Evolutionary conservation across 352 stramenopile species (phyloP).

Genomic region (Plasmopara muralis): DNA sequence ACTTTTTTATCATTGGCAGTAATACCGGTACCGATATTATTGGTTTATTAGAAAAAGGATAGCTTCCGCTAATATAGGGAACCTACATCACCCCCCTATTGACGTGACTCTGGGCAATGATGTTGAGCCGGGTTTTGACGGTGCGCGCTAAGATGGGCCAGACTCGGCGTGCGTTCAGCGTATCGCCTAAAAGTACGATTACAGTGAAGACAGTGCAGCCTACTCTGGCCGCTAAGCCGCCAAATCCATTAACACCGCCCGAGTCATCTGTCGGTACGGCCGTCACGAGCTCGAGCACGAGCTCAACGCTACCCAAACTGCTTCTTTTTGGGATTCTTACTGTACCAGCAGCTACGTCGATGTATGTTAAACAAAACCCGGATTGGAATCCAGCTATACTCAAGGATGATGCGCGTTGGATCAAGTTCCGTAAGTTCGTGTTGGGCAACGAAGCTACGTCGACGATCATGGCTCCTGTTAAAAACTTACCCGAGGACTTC

Average conservation of each 20-base stretch:
- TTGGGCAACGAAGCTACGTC: constrained; percentile 29
- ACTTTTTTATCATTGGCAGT: no score
- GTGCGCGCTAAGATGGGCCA: constrained; percentile 8
- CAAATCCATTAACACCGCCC: constrained; percentile 1
- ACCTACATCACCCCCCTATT: no score
- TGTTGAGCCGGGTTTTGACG: background rate
- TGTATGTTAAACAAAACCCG: constrained; percentile 76
- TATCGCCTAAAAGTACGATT: constrained; percentile 9
- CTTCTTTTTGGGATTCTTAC: constrained; percentile 48
- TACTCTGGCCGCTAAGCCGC: constrained; percentile 4
- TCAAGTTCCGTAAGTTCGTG: constrained; percentile 70
- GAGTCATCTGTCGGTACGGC: constrained; percentile 5
- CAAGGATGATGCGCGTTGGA: constrained; percentile 53
- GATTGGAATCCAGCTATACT: constrained; percentile 66
- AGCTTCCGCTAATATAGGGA: no score
- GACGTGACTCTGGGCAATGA: background rate
- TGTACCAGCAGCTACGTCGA: constrained; percentile 37
- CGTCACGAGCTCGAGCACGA: constrained; percentile 28
- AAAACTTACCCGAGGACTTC: constrained; percentile 38
- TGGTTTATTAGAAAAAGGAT: background rate
- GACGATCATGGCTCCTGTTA: constrained; percentile 2
- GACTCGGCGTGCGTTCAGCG: constrained; percentile 13
- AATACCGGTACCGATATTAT: background rate
- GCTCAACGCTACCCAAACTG: constrained; percentile 40
- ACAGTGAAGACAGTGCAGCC: constrained; percentile 4